Evolutionary conservation across 352 stramenopile genomes (phyloP), one percentile per base, ranked within the genome.

Genomic region (Globisporangium perplexum): DNA sequence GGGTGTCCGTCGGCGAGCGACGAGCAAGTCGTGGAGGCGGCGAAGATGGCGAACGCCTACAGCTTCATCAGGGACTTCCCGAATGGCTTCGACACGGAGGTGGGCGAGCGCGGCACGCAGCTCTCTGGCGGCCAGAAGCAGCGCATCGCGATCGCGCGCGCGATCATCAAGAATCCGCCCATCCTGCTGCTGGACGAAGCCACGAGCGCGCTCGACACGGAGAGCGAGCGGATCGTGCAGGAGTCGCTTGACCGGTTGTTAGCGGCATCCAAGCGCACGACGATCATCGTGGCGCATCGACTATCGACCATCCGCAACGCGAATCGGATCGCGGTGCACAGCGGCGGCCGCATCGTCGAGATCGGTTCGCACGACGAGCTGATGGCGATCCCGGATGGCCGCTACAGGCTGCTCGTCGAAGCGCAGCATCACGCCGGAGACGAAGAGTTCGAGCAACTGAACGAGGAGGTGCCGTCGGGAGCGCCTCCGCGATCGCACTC

Each of bases 301-400:
- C 64, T 98, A 23, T 96, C 83, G 49, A 98, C 93, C 12, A 89
- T 98, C 55, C 85, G 91, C 49, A 83, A 97, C 69, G 96, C 91
- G 49, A 82, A 98, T 61, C 74, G 83, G 38, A 99, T 99, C 54
- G 83, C 93, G n/a, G 96, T 99, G 14, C 72, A 98, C 51, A 69
- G 95, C 15, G 66, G 87, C 18, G 96, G 96, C 8, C 59, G 57
- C 22, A 89, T 99, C 20, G 79, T 96, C 5, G 95, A 98, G 65
- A 61, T 86, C 15, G 96, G 96, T 7, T 96, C 83, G 10, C 96
- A 99, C 62, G 71, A 88, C 11, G 82, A 98, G 46, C 71, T 99
- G 14, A 39, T 98, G 50, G 17, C 28, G 11, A 67, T 79, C 7
- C 8, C 55, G 0, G 45, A 68, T 43, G 74, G 77, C 11, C 65